phyloP scores from a whole-genome alignment of 768 basidiomycete species.

The Lenzites betulinus region DNA sequence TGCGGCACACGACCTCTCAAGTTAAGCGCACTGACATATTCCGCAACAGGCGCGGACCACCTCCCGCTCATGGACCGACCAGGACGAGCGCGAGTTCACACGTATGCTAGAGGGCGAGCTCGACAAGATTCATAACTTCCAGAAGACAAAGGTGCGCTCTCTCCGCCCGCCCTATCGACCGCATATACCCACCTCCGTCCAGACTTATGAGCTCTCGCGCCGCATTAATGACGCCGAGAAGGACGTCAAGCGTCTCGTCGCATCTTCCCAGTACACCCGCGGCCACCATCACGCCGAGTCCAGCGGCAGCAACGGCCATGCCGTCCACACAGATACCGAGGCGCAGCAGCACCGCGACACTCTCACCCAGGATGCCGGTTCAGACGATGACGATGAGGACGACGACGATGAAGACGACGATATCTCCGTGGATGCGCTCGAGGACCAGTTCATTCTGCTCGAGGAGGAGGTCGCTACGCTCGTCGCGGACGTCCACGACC shows the following conservation, averaged over 20 bases:
- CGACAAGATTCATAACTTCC: constrained; percentile 93
- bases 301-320: constrained; percentile 8
- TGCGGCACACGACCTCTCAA: constrained; percentile 14
- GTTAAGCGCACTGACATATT: background rate
- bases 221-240: constrained; percentile 84
- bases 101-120: constrained; percentile 79
- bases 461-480: constrained; percentile 95
- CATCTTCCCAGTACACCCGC: constrained; percentile 44
- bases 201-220: constrained; percentile 81
- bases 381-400: constrained; percentile 57
- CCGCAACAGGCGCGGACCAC: constrained; percentile 49
- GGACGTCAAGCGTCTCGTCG: constrained; percentile 77
- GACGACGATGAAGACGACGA: constrained; percentile 52
- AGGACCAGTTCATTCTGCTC: constrained; percentile 81
- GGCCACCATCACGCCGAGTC: constrained; percentile 20
- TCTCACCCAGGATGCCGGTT: constrained; percentile 64
- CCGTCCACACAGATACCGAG: constrained; percentile 47
- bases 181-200: background rate
- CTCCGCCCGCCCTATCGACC: background rate
- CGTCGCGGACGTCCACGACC: constrained; percentile 90
- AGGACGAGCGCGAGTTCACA: constrained; percentile 84
- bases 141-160: constrained; percentile 73
- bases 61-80: constrained; percentile 63
- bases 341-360: constrained; percentile 50
- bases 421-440: constrained; percentile 72